These are phyloP conservation scores for Starmerella floris DNA, from an alignment of 805 yeast genomes.

Conservation along the genomic window DNA sequence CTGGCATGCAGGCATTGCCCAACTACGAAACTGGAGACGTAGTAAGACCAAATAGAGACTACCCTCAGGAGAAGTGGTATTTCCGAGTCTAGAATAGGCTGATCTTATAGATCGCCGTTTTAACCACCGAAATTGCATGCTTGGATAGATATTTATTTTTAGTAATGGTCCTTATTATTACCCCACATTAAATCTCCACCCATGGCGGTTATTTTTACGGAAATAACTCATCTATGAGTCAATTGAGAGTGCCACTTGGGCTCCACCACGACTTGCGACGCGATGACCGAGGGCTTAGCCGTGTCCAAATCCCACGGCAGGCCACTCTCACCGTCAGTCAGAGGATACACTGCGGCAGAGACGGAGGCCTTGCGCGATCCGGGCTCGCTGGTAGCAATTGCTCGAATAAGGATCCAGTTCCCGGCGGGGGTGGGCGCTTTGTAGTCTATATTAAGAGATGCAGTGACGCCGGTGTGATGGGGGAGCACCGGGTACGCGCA, in stretches of 20 bases:
- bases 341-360: slow-evolving; percentile 47
- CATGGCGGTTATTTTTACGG: no score
- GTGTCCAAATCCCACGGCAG: slow-evolving; percentile 14
- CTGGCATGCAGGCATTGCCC: slow-evolving; percentile 21
- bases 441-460: slow-evolving; percentile 54
- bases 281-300: slow-evolving; percentile 22
- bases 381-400: slow-evolving; percentile 42
- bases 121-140: no score
- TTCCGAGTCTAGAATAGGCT: slow-evolving; percentile 1
- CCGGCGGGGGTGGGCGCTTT: slow-evolving; percentile 43
- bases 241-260: slow-evolving; percentile 29
- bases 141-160: no score
- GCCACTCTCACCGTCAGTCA: neutral
- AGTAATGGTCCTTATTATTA: no score
- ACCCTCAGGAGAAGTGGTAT: slow-evolving; percentile 18
- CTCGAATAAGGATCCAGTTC: slow-evolving; percentile 51
- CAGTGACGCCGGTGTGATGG: slow-evolving; percentile 77
- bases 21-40: slow-evolving; percentile 21
- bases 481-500: slow-evolving; percentile 81
- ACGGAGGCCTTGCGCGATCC: slow-evolving; percentile 78
- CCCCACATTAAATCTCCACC: no score
- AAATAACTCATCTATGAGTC: neutral
- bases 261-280: slow-evolving; percentile 28
- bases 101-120: no score
- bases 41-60: slow-evolving; percentile 10